These are phyloP conservation scores for Aspergillus sparsus DNA, from an alignment of 495 filamentous ascomycete species.

Conservation along the genomic window DNA sequence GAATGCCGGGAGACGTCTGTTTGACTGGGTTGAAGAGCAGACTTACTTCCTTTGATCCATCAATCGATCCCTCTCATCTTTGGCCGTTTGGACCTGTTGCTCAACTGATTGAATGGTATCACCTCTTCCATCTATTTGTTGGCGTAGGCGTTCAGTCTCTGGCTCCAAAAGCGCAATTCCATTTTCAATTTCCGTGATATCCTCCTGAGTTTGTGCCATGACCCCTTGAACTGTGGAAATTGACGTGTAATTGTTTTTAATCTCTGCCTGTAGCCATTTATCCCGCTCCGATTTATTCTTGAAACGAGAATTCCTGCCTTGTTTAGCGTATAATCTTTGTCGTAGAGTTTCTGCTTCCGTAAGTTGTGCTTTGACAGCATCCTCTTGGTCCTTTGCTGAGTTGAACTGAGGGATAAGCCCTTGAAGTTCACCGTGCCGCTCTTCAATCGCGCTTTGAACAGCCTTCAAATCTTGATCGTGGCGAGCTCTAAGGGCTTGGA, in stretches of 20 bases:
- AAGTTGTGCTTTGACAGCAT: conserved; percentile 64
- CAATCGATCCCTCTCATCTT: conserved; percentile 76
- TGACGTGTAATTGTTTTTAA: conserved; percentile 75
- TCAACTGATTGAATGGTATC: conserved; percentile 69
- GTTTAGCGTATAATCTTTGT: conserved; percentile 87
- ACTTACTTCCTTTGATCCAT: conserved; percentile 80
- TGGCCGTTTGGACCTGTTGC: conserved; percentile 72
- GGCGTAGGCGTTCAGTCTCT: conserved; percentile 67
- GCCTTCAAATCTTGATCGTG: conserved; percentile 73
- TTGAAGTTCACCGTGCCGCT: conserved; percentile 73
- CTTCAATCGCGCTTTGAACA: conserved; percentile 72
- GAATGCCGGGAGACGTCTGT: conserved; percentile 20
- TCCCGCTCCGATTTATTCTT: conserved; percentile 87
- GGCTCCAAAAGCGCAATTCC: conserved; percentile 71
- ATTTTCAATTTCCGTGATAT: conserved; percentile 71
- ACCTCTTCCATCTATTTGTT: conserved; percentile 75
- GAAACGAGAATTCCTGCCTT: conserved; percentile 86
- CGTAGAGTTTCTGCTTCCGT: conserved; percentile 73
- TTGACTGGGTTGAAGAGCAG: not conserved
- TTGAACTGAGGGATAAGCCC: conserved; percentile 74
- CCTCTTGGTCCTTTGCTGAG: conserved; percentile 70
- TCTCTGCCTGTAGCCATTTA: conserved; percentile 74
- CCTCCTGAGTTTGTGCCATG: conserved; percentile 77
- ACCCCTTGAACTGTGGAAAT: conserved; percentile 79
- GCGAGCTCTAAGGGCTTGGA: conserved; percentile 64